Base-by-base conservation (phyloP, 495 filamentous ascomycete genomes). In the Penicillium nucicola region DNA sequence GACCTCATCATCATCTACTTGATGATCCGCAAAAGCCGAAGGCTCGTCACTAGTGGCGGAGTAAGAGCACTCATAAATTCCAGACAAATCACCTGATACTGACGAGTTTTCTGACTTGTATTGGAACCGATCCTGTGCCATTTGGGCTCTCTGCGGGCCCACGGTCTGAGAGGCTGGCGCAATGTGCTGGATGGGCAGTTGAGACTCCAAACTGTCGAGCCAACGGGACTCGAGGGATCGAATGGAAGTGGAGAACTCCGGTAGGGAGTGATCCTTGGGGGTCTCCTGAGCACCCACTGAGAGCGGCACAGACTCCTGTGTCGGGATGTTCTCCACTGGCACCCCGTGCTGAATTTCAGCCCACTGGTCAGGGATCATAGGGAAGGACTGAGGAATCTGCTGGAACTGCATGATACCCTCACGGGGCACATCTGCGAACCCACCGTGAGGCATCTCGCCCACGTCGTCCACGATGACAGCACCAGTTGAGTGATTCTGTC, bases 401-500 rank as follows among this genome's bases (percentile, higher is more conserved):
- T 70, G 69, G 45, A 68, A 72, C 12, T 57, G 50, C 55, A 69
- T 60, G 11, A 68, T 61, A 18, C 58, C 60, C 19, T 72, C 69
- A 1, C 58, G 56, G 28, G 66, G 47, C 19, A 61, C 53, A 50
- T 75, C 69, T 19, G 65, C 33, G 18, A 67, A 69, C 11, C 67
- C 69, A 4, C 57, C 65, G 28, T 68, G 68, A 4, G 67, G 53
- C 28, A 69, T 43, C 28, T 69, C 70, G 14, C 66, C 66, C 18
- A 58, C 57, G 56, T 76, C 73, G 22, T 72, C 71, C 36, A 76
- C 64, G 37, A 76, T 73, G 15, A 74, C 68, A 0, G 71, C 65
- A 13, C 65, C 64, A 22, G 61, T 56, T 5, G 66, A 60, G 34
- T 52, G 50, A 6, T 40, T 46, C 1, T 59, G 43, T 31, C 56